These are phyloP conservation scores for Galium porrigens DNA, from an alignment of 305 asterid species.

Conservation along the genomic window DNA sequence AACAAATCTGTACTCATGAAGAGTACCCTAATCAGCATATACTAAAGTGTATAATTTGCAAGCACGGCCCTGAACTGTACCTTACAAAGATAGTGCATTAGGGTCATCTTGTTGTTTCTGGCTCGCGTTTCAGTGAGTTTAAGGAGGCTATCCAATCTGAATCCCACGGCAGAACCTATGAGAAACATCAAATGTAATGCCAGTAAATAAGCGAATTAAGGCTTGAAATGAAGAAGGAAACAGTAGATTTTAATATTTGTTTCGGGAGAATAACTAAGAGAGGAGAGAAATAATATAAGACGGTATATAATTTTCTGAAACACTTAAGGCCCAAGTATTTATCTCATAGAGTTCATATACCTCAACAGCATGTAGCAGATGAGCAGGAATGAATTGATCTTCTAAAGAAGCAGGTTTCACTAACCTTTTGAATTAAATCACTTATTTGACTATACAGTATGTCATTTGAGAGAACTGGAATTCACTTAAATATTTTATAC, in stretches of 20 bases:
- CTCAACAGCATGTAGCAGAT: background rate
- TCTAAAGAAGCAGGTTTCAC: background rate
- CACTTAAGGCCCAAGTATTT: background rate
- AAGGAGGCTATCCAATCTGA: constrained; percentile 89
- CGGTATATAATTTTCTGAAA: background rate
- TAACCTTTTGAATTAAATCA: background rate
- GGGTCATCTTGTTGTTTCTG: constrained; percentile 83
- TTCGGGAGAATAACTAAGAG: background rate
- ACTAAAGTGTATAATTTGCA: background rate
- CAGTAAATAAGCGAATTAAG: constrained; percentile 13
- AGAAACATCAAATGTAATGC: constrained; percentile 18
- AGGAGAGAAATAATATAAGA: background rate
- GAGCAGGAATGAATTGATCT: background rate
- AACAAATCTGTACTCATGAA: background rate
- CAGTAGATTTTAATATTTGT: background rate
- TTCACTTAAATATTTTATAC: background rate
- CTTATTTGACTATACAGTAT: background rate
- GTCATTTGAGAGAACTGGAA: background rate
- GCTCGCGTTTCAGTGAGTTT: constrained; percentile 95
- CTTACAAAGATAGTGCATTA: constrained; percentile 97
- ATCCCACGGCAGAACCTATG: constrained; percentile 89
- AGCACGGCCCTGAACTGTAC: constrained; percentile 18
- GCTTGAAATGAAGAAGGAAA: constrained; percentile 5
- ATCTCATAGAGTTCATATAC: background rate
- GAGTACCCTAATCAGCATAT: background rate